phyloP scores from a whole-genome alignment of 1,284 basidiomycete genomes.

The Ustanciosporium gigantosporum region DNA sequence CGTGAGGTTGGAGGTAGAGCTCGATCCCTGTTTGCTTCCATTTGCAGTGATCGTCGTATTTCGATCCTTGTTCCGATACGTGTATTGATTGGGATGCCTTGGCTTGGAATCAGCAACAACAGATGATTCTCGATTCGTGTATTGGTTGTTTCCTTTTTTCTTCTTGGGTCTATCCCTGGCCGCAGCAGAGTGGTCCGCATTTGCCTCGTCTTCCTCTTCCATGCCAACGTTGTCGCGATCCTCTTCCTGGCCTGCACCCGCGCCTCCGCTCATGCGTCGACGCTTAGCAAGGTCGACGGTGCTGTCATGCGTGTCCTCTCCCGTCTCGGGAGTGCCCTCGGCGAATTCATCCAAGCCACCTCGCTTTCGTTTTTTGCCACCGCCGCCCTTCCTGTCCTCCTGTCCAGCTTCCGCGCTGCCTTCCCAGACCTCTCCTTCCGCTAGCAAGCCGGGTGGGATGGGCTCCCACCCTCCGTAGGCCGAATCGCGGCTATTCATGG shows the following conservation, averaged over 20 bases:
- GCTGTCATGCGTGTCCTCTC: constrained; percentile 16
- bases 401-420: constrained; percentile 63
- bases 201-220: constrained; percentile 18
- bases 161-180: constrained; percentile 32
- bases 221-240: constrained; percentile 11
- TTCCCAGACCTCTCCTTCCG: constrained; percentile 53
- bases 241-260: constrained; percentile 11
- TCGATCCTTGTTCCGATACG: constrained; percentile 65
- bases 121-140: constrained; percentile 23
- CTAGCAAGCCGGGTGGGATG: constrained; percentile 62
- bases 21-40: constrained; percentile 22
- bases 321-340: constrained; percentile 18
- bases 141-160: constrained; percentile 40
- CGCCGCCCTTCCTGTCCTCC: constrained; percentile 25
- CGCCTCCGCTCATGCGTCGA: constrained; percentile 35
- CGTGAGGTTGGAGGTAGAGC: constrained; percentile 34
- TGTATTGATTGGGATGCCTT: constrained; percentile 68
- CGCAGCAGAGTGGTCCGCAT: not conserved
- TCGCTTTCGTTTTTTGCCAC: constrained; percentile 48
- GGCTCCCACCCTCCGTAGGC: constrained; percentile 87
- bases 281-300: constrained; percentile 34
- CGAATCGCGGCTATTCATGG: constrained; percentile 95
- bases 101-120: constrained; percentile 36
- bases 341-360: constrained; percentile 24
- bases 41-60: constrained; percentile 11